Percentiles rank a stretch among this genome's conserved stretches.
These are phyloP conservation scores for Cicer cuneatum DNA, from an alignment of 306 rosid species.

Conservation along the genomic window DNA sequence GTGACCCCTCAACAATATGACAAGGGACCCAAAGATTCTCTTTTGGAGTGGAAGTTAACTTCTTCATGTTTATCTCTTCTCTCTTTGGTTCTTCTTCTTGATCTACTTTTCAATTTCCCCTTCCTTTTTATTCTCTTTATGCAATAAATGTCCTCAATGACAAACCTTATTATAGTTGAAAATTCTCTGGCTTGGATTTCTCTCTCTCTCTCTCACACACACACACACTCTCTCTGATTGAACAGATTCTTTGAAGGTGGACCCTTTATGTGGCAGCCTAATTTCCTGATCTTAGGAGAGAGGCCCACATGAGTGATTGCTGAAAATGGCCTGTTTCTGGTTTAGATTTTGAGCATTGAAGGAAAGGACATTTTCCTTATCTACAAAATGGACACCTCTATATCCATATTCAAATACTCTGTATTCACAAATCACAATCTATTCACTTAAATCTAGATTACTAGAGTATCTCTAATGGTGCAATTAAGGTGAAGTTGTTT, in stretches of 20 bases:
- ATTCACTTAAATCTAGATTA: slow-evolving; percentile 30
- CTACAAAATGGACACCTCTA: slow-evolving; percentile 37
- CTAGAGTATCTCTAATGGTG: not conserved
- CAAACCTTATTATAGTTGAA: slow-evolving; percentile 52
- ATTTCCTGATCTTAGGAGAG: slow-evolving; percentile 65
- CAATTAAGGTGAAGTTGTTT: not conserved
- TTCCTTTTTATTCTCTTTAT: slow-evolving; percentile 43
- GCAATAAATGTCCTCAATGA: slow-evolving; percentile 60
- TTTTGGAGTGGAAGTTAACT: slow-evolving; percentile 67
- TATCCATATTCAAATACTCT: slow-evolving; percentile 25
- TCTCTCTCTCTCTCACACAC: slow-evolving; percentile 41
- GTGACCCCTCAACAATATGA: slow-evolving; percentile 72
- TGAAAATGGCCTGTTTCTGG: slow-evolving; percentile 55
- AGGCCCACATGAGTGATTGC: slow-evolving; percentile 71
- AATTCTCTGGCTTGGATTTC: slow-evolving; percentile 55
- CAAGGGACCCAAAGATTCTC: slow-evolving; percentile 66
- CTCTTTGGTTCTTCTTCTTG: slow-evolving; percentile 36
- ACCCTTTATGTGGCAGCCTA: slow-evolving; percentile 64
- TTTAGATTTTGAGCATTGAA: slow-evolving; percentile 47
- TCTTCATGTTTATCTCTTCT: slow-evolving; percentile 73
- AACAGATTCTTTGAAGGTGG: slow-evolving; percentile 66
- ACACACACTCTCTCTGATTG: slow-evolving; percentile 58
- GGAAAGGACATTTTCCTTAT: slow-evolving; percentile 45
- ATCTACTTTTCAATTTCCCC: slow-evolving; percentile 31
- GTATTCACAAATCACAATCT: slow-evolving; percentile 26